Conservation (phyloP, 2,329 filamentous ascomycete genomes). For the Pestalotiopsis sp. region DNA sequence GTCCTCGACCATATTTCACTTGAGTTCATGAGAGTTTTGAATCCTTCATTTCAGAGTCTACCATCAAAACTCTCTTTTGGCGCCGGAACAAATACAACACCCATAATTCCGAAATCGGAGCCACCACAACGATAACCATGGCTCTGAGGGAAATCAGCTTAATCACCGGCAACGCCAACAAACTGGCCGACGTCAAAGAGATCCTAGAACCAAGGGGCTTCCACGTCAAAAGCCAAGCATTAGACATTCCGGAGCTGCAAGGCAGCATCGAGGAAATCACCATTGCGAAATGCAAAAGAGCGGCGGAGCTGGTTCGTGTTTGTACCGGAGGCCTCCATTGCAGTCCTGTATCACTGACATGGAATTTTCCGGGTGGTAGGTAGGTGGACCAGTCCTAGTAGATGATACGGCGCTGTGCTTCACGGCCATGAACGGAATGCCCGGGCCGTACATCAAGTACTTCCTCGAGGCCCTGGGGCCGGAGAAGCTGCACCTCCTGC, state of each 20-base stretch:
- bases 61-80: background rate
- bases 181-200: slow-evolving; percentile 83
- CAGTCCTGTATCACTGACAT: background rate
- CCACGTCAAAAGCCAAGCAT: slow-evolving; percentile 67
- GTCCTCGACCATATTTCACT: no score
- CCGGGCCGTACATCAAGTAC: slow-evolving; percentile 97
- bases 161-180: slow-evolving; percentile 95
- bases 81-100: background rate
- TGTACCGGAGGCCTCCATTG: no score
- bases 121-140: background rate
- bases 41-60: no score
- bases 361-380: slow-evolving; percentile 34
- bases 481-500: slow-evolving; percentile 82
- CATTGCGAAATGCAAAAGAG: slow-evolving; percentile 78
- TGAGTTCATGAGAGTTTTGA: no score
- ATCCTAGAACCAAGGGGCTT: slow-evolving; percentile 74
- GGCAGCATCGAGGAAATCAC: slow-evolving; percentile 91
- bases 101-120: background rate
- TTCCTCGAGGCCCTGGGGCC: slow-evolving; percentile 84
- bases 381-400: slow-evolving; percentile 77
- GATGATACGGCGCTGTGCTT: slow-evolving; percentile 98
- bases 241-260: slow-evolving; percentile 91
- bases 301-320: slow-evolving; percentile 57
- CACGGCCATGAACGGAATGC: slow-evolving; percentile 81
- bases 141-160: slow-evolving; percentile 63